Percentiles rank a stretch among this genome's conserved stretches.
phyloP scores from a whole-genome alignment of 2,329 filamentous ascomycete species.

The Fusarium protoensiforme region DNA sequence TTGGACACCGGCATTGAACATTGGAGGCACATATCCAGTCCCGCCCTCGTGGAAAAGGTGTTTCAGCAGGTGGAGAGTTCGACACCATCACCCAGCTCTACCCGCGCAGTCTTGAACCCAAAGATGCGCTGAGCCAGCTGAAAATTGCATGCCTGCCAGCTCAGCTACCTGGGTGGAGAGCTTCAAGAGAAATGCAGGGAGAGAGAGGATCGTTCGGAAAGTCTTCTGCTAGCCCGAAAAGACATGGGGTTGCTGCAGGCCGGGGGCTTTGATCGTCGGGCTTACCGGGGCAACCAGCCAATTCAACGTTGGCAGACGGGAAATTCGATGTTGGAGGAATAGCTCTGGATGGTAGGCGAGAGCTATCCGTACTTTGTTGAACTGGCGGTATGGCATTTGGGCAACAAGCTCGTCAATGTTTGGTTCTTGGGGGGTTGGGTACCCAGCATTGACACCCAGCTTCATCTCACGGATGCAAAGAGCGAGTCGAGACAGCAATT shows the following conservation, averaged over 20 bases:
- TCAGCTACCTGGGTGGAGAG: not conserved
- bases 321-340: conserved; percentile 7
- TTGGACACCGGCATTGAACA: not conserved
- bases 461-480: not conserved
- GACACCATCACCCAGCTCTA: not conserved
- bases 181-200: not conserved
- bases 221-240: not conserved
- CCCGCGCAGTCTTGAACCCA: not conserved
- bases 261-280: conserved; percentile 8
- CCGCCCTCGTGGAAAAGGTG: not conserved
- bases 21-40: conserved; percentile 6
- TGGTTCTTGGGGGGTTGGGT: not conserved
- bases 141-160: conserved; percentile 1
- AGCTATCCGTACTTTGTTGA: not conserved
- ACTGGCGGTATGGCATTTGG: not conserved
- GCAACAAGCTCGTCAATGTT: not conserved
- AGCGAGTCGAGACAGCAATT: not conserved
- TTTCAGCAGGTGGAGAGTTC: conserved; percentile 12
- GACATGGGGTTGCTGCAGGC: not conserved
- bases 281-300: conserved; percentile 2
- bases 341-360: not conserved
- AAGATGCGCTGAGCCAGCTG: not conserved
- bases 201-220: conserved; percentile 1
- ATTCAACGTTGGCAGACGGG: conserved; percentile 16
- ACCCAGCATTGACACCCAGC: not conserved